Base-by-base conservation (phyloP, 1,284 basidiomycete genomes). In the Ustilago loliicola region DNA sequence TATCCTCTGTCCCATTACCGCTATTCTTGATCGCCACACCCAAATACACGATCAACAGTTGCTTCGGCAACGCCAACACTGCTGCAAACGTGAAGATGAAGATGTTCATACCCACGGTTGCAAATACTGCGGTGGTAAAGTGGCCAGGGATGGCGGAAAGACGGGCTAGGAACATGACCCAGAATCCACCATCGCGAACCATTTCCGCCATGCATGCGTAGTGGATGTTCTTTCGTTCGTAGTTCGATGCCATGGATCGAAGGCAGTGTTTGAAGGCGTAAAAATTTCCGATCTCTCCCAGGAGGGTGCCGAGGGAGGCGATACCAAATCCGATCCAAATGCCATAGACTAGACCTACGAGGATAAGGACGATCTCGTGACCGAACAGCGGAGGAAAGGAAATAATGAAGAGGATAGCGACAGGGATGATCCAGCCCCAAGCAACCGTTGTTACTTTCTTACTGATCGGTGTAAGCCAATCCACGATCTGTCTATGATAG, bases 381-480 rank as follows among this genome's bases (percentile, higher is more conserved):
- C 92, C 92, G 76, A 93, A 93, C 13, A 93, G 88, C 15, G 63
- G 70, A 5, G 81, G 69, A 59, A 79, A 78, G 17, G 63, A 82
- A 42, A 94, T 90, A 75, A 94, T 88, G 82, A 94, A 92, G 29
- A 93, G 88, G 58, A 94, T 88, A 51, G 87, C 93, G 55, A 95
- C 93, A 1, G 94, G 94, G 50, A 96, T 93, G 19, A 92, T 86
- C 91, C 91, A 96, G 21, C 94, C 94, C 47, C 83, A 88, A 11
- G 87, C 84, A 21, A 89, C 72, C 36, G 88, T 82, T 72, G 91
- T 89, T 83, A 93, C 88, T 89, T 90, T 91, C 30, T 89, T 88
- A 1, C 91, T 91, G 4, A 89, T 89, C 1, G 92, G 92, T 21
- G 88, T 90, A 56, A 94, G 87, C 89, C 89, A 91, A 15, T 88